Evolutionary conservation across 1,284 basidiomycete genomes (phyloP).

Genomic region (Cutaneotrichosporon cyanovorans): DNA sequence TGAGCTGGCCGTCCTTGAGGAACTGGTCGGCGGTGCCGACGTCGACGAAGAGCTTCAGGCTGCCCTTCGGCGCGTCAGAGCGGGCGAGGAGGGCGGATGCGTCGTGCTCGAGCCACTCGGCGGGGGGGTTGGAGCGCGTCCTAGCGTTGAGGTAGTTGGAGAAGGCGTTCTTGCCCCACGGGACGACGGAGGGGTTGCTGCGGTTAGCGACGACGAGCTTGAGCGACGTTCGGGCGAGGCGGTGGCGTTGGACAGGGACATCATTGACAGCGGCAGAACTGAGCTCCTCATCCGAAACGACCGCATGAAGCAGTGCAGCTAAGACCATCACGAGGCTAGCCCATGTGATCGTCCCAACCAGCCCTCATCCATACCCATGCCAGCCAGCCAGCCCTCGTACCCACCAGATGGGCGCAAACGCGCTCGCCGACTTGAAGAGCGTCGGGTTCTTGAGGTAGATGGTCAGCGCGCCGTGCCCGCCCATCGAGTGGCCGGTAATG

Average conservation of each 20-base stretch:
- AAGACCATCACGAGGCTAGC: no score
- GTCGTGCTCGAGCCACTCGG: slow-evolving; percentile 56
- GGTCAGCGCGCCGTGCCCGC: slow-evolving; percentile 89
- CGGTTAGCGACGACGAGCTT: slow-evolving; percentile 2
- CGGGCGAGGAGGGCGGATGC: slow-evolving; percentile 73
- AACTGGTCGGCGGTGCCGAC: slow-evolving; percentile 83
- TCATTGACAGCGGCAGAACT: no score
- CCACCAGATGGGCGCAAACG: slow-evolving; percentile 76
- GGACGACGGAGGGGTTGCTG: slow-evolving; percentile 71
- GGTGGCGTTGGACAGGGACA: neutral
- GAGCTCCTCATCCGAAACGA: no score
- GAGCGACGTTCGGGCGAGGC: no score
- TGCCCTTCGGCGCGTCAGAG: slow-evolving; percentile 49
- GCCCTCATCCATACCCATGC: no score
- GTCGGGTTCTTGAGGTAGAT: slow-evolving; percentile 70
- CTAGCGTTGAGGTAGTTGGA: slow-evolving; percentile 60
- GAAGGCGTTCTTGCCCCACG: slow-evolving; percentile 94
- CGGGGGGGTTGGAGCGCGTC: slow-evolving; percentile 47
- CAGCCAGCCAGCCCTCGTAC: slow-evolving; percentile 10
- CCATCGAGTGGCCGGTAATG: slow-evolving; percentile 86
- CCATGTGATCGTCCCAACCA: no score
- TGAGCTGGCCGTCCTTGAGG: slow-evolving; percentile 74
- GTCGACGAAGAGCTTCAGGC: slow-evolving; percentile 73
- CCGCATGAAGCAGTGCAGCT: no score
- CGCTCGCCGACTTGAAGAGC: slow-evolving; percentile 78